Evolutionary conservation across 1,284 basidiomycete species (phyloP).

Genomic region (Stygiomarasmius scandens): DNA sequence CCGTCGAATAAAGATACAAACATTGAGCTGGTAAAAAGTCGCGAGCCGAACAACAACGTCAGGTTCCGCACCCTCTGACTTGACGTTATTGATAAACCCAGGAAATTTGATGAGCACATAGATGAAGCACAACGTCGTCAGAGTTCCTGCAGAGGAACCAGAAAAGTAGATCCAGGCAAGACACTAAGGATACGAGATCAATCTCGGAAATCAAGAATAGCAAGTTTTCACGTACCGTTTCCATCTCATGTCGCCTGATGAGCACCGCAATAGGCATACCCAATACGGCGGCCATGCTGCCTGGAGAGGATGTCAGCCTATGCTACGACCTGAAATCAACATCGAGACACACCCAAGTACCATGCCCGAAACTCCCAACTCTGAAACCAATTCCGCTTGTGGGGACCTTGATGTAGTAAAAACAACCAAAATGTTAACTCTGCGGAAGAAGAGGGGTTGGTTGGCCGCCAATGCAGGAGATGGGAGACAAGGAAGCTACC

Average conservation of each 20-base stretch:
- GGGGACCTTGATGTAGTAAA: slow-evolving; percentile 69
- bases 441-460: slow-evolving; percentile 26
- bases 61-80: slow-evolving; percentile 68
- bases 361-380: slow-evolving; percentile 65
- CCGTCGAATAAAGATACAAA: slow-evolving; percentile 38
- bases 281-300: slow-evolving; percentile 60
- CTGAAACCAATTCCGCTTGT: slow-evolving; percentile 70
- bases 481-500: slow-evolving; percentile 37
- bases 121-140: slow-evolving; percentile 66
- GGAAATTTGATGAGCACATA: slow-evolving; percentile 71
- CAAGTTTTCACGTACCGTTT: slow-evolving; percentile 46
- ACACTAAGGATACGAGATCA: slow-evolving; percentile 40
- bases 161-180: slow-evolving; percentile 71
- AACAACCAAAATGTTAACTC: slow-evolving; percentile 81
- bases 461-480: background rate
- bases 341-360: slow-evolving; percentile 51
- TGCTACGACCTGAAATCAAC: slow-evolving; percentile 1
- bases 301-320: slow-evolving; percentile 38
- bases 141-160: slow-evolving; percentile 62
- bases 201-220: slow-evolving; percentile 1
- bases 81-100: slow-evolving; percentile 65
- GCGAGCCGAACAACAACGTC: slow-evolving; percentile 69
- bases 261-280: slow-evolving; percentile 72
- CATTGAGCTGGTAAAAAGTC: slow-evolving; percentile 77
- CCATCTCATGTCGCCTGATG: slow-evolving; percentile 54